Evolutionary conservation across 1,284 basidiomycete genomes (phyloP).

Genomic region (Naganishia cerealis): DNA sequence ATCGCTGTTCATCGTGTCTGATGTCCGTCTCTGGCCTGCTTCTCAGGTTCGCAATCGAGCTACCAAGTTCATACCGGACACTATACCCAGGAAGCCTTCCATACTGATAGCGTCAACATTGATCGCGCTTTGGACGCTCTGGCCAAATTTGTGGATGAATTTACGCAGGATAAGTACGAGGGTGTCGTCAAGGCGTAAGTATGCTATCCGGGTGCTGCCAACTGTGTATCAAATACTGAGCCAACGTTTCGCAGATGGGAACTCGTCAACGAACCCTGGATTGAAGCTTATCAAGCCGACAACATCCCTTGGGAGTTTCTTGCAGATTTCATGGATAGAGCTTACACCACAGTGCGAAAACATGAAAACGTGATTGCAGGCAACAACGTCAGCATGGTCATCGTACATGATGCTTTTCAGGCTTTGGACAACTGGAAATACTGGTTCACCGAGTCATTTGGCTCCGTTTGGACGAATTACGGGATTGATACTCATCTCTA

Average conservation of each 20-base stretch:
- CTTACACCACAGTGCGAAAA: conserved; percentile 44
- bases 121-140: conserved; percentile 44
- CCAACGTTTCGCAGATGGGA: conserved; percentile 58
- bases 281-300: conserved; percentile 38
- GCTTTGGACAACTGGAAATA: conserved; percentile 44
- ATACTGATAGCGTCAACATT: conserved; percentile 41
- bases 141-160: conserved; percentile 55
- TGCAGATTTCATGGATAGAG: conserved; percentile 43
- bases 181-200: conserved; percentile 47
- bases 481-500: conserved; percentile 49
- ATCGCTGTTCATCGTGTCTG: not conserved
- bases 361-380: conserved; percentile 40
- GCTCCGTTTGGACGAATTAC: conserved; percentile 44
- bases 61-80: conserved; percentile 30
- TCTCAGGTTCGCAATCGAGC: conserved; percentile 28
- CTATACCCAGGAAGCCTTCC: conserved; percentile 41
- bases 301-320: conserved; percentile 41
- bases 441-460: conserved; percentile 40
- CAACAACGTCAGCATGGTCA: conserved; percentile 43
- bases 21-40: not conserved
- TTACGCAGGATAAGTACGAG: conserved; percentile 41
- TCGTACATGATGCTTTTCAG: conserved; percentile 51
- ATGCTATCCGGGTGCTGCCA: not conserved
- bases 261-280: conserved; percentile 46
- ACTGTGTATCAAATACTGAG: not conserved